These are phyloP conservation scores for Cymbopogon flexuosus DNA, from an alignment of 202 grass and related monocot species.

Conservation along the genomic window DNA sequence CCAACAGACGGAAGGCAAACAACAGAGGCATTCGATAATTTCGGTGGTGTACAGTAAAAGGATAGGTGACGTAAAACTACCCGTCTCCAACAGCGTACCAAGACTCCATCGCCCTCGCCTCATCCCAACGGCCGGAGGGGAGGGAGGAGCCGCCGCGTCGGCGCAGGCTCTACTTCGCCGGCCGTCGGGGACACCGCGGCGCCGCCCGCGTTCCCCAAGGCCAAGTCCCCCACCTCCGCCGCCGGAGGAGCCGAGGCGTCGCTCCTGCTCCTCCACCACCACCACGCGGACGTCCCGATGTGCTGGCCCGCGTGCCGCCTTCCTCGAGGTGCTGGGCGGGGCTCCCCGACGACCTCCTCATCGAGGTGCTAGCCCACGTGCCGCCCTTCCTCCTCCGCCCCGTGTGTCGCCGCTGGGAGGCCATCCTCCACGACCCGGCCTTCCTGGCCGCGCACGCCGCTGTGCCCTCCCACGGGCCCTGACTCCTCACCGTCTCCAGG, in stretches of 20 bases:
- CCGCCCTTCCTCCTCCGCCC: slow-evolving; percentile 75
- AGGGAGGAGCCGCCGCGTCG: too few species aligned
- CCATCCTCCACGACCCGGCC: slow-evolving; percentile 54
- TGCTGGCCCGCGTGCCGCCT: too few species aligned
- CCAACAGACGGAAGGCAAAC: too few species aligned
- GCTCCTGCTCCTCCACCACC: slow-evolving; percentile 28
- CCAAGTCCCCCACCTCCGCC: neutral
- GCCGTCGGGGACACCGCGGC: slow-evolving; percentile 44
- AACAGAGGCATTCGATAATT: too few species aligned
- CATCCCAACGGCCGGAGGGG: too few species aligned
- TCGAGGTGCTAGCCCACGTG: slow-evolving; percentile 75
- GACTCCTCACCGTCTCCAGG: slow-evolving; percentile 69
- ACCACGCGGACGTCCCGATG: slow-evolving; percentile 63
- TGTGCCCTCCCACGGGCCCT: slow-evolving; percentile 71
- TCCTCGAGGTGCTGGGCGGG: too few species aligned
- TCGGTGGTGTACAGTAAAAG: too few species aligned
- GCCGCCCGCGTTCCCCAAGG: slow-evolving; percentile 36
- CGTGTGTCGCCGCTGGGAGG: slow-evolving; percentile 67
- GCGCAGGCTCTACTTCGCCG: too few species aligned
- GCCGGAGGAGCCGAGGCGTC: neutral
- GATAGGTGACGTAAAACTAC: too few species aligned
- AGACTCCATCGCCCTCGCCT: too few species aligned
- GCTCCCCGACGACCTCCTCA: slow-evolving; percentile 72
- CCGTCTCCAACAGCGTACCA: too few species aligned
- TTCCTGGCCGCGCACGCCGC: slow-evolving; percentile 65